Base-by-base conservation (phyloP, 257 asterid species). In the Orobanche coerulescens region DNA sequence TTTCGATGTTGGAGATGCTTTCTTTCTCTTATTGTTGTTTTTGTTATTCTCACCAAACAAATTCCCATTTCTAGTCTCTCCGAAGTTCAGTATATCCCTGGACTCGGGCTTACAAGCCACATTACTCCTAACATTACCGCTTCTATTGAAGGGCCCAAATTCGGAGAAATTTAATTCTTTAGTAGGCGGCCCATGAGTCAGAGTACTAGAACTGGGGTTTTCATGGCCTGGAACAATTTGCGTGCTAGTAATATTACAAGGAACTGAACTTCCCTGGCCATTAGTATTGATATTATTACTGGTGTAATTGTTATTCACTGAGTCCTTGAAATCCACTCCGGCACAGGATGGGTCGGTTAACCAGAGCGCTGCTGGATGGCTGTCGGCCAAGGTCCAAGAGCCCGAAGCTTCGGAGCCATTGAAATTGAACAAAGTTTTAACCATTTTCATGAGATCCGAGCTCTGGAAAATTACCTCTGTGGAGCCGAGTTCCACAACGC, bases 401-500 rank as follows among this genome's bases (percentile, higher is more conserved):
- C 76, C 81, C 19, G 85, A 63, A 7, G 65, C 24, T 4, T 79
- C 90, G 18, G 63, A 52, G 5, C 71, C 76, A 49, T 76, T 78
- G 62, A 90, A 90, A 65, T 78, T 78, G 74, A 90, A 87, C 43
- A 90, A 42, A 2, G 73, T 40, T 42, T 75, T 77, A 43, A 87
- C 96, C 82, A 80, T 81, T 49, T 69, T 81, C 89, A 81, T 80
- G 65, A 90, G 80, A 80, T 87, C 94, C 10, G 82, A 69, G 69
- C 78, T 84, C 62, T 90, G 94, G 46, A 66, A 80, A 2, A 87
- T 87, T 42, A 82, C 40, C 16, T 82, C 95, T 0, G 94, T 75
- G 0, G 97, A 90, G 1, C 96, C 97, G 28, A 90, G 79, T 84
- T 90, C 96, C 1, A 90, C 95, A 2, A 90, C 95, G 16, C 96